These are phyloP conservation scores for Clarkia xantiana DNA, from an alignment of 345 rosid species.

Conservation along the genomic window DNA sequence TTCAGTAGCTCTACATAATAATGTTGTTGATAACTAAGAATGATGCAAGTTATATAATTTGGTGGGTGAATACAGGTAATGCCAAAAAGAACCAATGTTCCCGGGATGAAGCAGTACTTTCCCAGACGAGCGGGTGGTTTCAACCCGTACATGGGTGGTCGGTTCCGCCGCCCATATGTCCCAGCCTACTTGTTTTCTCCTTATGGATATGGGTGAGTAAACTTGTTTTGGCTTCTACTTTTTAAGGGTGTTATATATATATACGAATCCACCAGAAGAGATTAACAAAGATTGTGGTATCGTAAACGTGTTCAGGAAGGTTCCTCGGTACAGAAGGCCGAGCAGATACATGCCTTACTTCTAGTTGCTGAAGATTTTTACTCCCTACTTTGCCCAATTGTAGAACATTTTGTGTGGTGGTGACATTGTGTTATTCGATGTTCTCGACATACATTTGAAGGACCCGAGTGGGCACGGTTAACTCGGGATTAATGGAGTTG, in stretches of 20 bases:
- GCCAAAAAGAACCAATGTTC: slow-evolving; percentile 86
- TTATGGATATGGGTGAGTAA: slow-evolving; percentile 76
- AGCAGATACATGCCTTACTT: slow-evolving; percentile 90
- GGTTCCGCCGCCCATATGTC: slow-evolving; percentile 56
- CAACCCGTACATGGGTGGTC: slow-evolving; percentile 59
- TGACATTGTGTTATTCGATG: too few relatives aligned
- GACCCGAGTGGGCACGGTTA: too few relatives aligned
- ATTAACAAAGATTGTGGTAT: neutral
- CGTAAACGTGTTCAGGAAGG: slow-evolving; percentile 46
- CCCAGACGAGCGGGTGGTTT: slow-evolving; percentile 38
- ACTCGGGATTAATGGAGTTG: too few relatives aligned
- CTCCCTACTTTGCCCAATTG: too few relatives aligned
- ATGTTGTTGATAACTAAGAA: too few relatives aligned
- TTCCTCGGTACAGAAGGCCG: slow-evolving; percentile 78
- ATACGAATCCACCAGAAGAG: too few relatives aligned
- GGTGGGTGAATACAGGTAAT: slow-evolving; percentile 31
- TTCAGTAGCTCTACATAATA: too few relatives aligned
- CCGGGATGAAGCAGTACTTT: slow-evolving; percentile 84
- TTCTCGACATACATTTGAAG: too few relatives aligned
- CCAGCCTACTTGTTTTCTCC: slow-evolving; percentile 78
- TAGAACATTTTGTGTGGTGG: too few relatives aligned
- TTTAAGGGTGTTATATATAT: too few relatives aligned
- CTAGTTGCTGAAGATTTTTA: slow-evolving; percentile 10
- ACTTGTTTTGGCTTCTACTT: neutral
- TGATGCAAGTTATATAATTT: neutral